Evolutionary conservation across 2,329 filamentous ascomycete species (phyloP).

Genomic region (Colletotrichum cordylinicola): DNA sequence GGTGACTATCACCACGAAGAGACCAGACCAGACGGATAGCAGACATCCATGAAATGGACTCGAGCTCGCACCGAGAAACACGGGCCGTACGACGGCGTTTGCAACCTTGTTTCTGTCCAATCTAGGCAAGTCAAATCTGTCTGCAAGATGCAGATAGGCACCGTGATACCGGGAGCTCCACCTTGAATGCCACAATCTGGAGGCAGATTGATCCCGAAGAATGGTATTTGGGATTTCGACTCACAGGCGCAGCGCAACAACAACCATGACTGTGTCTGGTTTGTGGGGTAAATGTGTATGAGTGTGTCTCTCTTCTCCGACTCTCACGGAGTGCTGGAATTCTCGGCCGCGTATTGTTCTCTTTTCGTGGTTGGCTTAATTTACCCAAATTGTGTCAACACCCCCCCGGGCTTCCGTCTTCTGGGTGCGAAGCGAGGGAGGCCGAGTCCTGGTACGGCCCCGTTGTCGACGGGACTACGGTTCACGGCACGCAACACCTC

Average conservation of each 20-base stretch:
- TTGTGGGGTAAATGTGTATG: slow-evolving; percentile 1
- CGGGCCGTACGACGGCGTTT: slow-evolving; percentile 10
- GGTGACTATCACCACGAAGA: not conserved
- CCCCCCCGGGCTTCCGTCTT: slow-evolving; percentile 13
- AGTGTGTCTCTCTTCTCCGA: not conserved
- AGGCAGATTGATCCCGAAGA: not conserved
- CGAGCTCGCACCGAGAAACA: slow-evolving; percentile 7
- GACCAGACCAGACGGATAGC: not conserved
- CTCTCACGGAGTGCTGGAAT: not conserved
- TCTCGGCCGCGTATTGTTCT: slow-evolving; percentile 4
- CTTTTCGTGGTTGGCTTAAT: slow-evolving; percentile 9
- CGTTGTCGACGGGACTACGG: not conserved
- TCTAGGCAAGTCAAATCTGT: slow-evolving; percentile 13
- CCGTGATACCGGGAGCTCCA: slow-evolving; percentile 17
- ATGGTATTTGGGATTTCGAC: not conserved
- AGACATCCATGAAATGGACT: not conserved
- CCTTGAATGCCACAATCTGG: slow-evolving; percentile 5
- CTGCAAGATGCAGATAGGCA: slow-evolving; percentile 18
- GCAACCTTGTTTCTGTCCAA: slow-evolving; percentile 14
- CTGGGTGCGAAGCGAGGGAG: slow-evolving; percentile 2
- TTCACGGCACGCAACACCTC: not conserved
- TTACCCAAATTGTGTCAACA: slow-evolving; percentile 24
- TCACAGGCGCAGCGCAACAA: not conserved
- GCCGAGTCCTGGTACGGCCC: not conserved
- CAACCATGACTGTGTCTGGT: not conserved